A percentile compares a stretch with the other conserved stretches of the same genome.
Evolutionary conservation across 2,329 filamentous ascomycete genomes (phyloP).

Genomic region (Fusarium haematococcum): DNA sequence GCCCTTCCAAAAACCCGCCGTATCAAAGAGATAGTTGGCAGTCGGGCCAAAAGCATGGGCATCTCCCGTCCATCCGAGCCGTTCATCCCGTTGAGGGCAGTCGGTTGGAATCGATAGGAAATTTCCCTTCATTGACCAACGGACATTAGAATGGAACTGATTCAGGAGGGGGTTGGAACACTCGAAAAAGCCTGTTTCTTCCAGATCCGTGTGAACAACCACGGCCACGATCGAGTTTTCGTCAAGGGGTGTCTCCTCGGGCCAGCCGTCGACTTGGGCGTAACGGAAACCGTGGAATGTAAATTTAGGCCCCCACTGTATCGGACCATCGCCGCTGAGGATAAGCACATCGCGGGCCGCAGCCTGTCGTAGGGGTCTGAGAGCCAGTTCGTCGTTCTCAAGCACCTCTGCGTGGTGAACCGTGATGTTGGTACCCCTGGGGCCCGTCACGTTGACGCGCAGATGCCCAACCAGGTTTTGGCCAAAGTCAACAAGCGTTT

Average conservation of each 20-base stretch:
- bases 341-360: constrained; percentile 53
- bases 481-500: constrained; percentile 65
- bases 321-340: not conserved
- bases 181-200: constrained; percentile 61
- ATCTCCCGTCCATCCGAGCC: constrained; percentile 65
- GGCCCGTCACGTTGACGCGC: constrained; percentile 52
- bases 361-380: constrained; percentile 55
- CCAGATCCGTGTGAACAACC: constrained; percentile 64
- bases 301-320: constrained; percentile 51
- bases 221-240: constrained; percentile 43
- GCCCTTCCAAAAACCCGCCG: constrained; percentile 56
- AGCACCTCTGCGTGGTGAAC: constrained; percentile 68
- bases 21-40: constrained; percentile 65
- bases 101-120: constrained; percentile 65
- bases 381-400: constrained; percentile 58
- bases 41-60: constrained; percentile 62
- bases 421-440: constrained; percentile 55
- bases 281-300: constrained; percentile 68
- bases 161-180: constrained; percentile 66
- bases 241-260: constrained; percentile 19
- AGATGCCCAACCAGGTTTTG: constrained; percentile 68
- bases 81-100: constrained; percentile 51
- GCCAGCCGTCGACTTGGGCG: constrained; percentile 59
- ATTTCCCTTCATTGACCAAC: constrained; percentile 69
- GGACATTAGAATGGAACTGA: constrained; percentile 64